Conservation (phyloP, 768 basidiomycete species). For the Podaxis rugospora region DNA sequence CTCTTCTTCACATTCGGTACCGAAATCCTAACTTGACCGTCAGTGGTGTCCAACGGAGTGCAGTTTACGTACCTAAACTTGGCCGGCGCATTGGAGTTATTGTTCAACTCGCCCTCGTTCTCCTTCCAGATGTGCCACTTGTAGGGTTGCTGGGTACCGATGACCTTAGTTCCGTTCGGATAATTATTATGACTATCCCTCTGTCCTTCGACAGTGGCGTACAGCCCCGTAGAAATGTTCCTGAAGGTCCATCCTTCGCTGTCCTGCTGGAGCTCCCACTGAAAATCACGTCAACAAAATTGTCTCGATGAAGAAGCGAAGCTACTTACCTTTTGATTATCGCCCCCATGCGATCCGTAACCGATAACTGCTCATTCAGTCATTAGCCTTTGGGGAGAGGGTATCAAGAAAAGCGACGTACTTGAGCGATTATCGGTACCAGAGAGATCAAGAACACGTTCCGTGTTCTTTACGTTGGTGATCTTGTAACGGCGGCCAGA, state of each 20-base stretch:
- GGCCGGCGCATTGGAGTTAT: neutral
- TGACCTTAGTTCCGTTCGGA: conserved; percentile 24
- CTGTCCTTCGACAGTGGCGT: conserved; percentile 21
- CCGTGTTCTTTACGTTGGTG: neutral
- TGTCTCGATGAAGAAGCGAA: neutral
- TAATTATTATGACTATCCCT: conserved; percentile 9
- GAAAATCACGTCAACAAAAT: neutral
- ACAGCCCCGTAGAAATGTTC: conserved; percentile 27
- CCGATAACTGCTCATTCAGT: neutral
- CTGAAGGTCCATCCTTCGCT: conserved; percentile 26
- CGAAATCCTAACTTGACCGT: conserved; percentile 27
- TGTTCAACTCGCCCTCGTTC: conserved; percentile 11
- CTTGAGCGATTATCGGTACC: conserved; percentile 1
- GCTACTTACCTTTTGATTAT: conserved; percentile 36
- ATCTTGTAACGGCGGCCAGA: neutral
- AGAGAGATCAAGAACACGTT: neutral
- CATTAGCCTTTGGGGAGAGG: neutral
- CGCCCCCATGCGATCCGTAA: conserved; percentile 18
- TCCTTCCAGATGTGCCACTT: conserved; percentile 38
- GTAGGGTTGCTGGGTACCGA: conserved; percentile 21
- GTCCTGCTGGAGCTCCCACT: conserved; percentile 32
- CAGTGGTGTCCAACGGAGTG: neutral
- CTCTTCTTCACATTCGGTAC: conserved; percentile 29
- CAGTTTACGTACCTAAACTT: conserved; percentile 21
- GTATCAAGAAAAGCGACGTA: neutral